A percentile compares a stretch with the other conserved stretches of the same genome.
These are phyloP conservation scores for Claviceps monticola DNA, from an alignment of 2,329 filamentous ascomycete genomes.

Conservation along the genomic window DNA sequence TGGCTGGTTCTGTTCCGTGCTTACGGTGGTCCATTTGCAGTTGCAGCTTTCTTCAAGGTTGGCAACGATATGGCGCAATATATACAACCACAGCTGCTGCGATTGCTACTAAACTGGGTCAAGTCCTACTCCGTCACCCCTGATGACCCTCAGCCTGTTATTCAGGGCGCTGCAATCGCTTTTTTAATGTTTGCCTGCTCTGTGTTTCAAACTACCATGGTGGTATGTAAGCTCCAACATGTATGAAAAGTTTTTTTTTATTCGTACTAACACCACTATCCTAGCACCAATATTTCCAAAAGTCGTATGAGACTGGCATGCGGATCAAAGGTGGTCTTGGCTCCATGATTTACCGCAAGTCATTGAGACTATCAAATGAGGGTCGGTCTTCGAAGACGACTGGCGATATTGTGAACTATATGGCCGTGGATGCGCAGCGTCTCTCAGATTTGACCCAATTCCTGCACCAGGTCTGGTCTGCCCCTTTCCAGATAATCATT, in stretches of 20 bases:
- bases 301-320: slow-evolving; percentile 92
- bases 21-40: slow-evolving; percentile 72
- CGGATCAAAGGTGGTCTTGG: slow-evolving; percentile 84
- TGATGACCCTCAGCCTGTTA: slow-evolving; percentile 56
- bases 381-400: slow-evolving; percentile 80
- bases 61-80: slow-evolving; percentile 78
- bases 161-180: slow-evolving; percentile 77
- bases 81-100: slow-evolving; percentile 78
- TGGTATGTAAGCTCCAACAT: slow-evolving; percentile 28
- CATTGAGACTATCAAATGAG: slow-evolving; percentile 81
- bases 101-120: slow-evolving; percentile 72
- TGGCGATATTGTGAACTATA: slow-evolving; percentile 97
- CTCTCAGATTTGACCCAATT: slow-evolving; percentile 92
- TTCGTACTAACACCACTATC: background rate
- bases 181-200: slow-evolving; percentile 86
- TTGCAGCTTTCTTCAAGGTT: slow-evolving; percentile 78
- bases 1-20: slow-evolving; percentile 77
- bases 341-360: slow-evolving; percentile 85
- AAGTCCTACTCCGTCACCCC: slow-evolving; percentile 51
- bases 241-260: no score
- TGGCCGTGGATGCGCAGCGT: slow-evolving; percentile 95
- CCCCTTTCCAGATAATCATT: slow-evolving; percentile 87
- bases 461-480: slow-evolving; percentile 89
- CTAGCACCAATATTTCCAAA: slow-evolving; percentile 88
- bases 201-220: slow-evolving; percentile 70